Conservation (phyloP, 1,284 basidiomycete species). For the Vanrija pseudolonga region DNA sequence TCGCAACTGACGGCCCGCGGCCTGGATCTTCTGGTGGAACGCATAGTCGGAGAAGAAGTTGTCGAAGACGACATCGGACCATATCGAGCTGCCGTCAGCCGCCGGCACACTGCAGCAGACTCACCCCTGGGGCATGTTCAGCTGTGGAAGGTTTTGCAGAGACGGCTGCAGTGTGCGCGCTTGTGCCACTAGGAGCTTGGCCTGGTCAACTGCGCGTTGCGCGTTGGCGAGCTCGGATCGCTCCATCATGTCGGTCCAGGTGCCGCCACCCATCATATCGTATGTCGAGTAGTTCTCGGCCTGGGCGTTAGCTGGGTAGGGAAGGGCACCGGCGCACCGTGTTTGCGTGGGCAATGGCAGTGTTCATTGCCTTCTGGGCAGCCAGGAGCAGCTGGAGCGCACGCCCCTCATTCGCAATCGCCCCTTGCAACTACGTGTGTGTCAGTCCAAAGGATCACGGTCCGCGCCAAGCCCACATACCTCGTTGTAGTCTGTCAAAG, state of each 20-base stretch:
- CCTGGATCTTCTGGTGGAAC: constrained; percentile 20
- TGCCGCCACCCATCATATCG: constrained; percentile 11
- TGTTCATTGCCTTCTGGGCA: constrained; percentile 11
- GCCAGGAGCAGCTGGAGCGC: constrained; percentile 12
- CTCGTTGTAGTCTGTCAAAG: constrained; percentile 6
- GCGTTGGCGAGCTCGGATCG: constrained; percentile 17
- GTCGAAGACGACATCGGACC: constrained; percentile 28
- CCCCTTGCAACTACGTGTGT: constrained; percentile 11
- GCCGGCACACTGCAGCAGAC: background rate
- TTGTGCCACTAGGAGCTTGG: constrained; percentile 18
- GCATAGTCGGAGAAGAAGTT: constrained; percentile 24
- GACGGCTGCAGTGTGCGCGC: constrained; percentile 21
- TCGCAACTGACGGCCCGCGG: background rate
- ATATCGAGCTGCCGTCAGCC: constrained; percentile 8
- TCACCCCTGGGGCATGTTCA: constrained; percentile 19
- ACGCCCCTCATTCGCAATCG: constrained; percentile 19
- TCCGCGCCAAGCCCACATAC: constrained; percentile 1
- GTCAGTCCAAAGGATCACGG: too few species aligned
- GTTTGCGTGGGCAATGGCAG: background rate
- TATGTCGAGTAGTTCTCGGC: constrained; percentile 3
- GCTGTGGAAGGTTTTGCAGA: constrained; percentile 7
- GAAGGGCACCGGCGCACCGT: background rate
- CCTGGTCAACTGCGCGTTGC: constrained; percentile 22
- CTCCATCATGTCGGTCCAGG: constrained; percentile 14
- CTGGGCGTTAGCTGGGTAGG: background rate